Evolutionary conservation across 176 grass and related monocot genomes (phyloP).

Genomic region (Carex littledalei): DNA sequence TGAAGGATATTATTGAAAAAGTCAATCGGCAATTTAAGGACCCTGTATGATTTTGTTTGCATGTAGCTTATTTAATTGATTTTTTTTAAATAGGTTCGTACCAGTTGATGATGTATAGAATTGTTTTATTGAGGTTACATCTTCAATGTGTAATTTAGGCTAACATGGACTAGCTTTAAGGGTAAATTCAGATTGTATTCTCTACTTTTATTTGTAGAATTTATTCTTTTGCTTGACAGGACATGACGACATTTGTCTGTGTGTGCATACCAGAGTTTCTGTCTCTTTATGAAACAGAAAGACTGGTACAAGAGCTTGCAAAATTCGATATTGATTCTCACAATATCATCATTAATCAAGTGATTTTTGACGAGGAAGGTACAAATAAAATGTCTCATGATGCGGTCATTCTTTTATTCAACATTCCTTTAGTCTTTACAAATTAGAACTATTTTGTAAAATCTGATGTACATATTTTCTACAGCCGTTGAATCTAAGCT

Average conservation of each 20-base stretch:
- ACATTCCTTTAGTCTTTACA: constrained; percentile 59
- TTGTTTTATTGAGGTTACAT: not conserved
- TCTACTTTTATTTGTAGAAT: constrained; percentile 5
- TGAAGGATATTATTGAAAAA: constrained; percentile 97
- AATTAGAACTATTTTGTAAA: constrained; percentile 1
- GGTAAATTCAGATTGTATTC: not conserved
- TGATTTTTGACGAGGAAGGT: constrained; percentile 94
- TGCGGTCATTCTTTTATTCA: constrained; percentile 56
- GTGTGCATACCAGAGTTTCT: constrained; percentile 99
- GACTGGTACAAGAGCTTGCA: constrained; percentile 96
- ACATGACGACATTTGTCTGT: constrained; percentile 97
- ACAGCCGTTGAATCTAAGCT: constrained; percentile 89
- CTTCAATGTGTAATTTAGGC: not conserved
- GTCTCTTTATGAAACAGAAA: constrained; percentile 98
- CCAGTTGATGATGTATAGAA: not conserved
- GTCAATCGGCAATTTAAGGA: constrained; percentile 99
- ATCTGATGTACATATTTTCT: constrained; percentile 18
- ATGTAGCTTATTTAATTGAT: not conserved
- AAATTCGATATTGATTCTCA: constrained; percentile 97
- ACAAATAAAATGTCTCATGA: constrained; percentile 4
- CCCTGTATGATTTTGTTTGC: constrained; percentile 57
- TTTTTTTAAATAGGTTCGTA: not conserved
- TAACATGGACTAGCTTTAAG: not conserved
- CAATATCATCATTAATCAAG: constrained; percentile 99
- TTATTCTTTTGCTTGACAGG: constrained; percentile 42